Conservation (phyloP, 495 filamentous ascomycete species). For the Trypethelium eluteriae region DNA sequence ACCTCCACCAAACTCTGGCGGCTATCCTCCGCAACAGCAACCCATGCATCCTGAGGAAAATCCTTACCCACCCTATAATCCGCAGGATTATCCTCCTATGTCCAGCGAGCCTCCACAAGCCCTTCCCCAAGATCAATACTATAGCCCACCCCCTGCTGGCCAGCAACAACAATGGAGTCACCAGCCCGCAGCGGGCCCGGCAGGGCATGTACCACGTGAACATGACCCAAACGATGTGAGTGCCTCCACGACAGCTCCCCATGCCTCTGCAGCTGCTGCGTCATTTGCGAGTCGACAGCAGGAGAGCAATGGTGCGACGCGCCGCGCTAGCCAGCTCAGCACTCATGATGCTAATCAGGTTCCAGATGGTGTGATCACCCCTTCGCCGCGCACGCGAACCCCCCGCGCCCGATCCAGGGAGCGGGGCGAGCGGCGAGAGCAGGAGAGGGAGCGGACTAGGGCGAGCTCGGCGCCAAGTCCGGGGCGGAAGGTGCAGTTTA, state of each 20-base stretch:
- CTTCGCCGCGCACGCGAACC: not conserved
- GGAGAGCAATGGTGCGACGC: not conserved
- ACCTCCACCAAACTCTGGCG: conserved; percentile 34
- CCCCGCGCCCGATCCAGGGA: not conserved
- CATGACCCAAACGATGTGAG: conserved; percentile 6
- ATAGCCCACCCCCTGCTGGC: not conserved
- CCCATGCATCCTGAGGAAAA: conserved; percentile 9
- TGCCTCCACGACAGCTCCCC: not conserved
- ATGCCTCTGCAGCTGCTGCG: not conserved
- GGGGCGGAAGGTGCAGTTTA: not conserved
- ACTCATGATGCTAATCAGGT: conserved; percentile 9
- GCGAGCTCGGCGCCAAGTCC: conserved; percentile 6
- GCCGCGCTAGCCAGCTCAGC: not conserved
- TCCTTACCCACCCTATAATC: conserved; percentile 37
- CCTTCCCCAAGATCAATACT: conserved; percentile 13
- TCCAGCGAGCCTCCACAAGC: conserved; percentile 19
- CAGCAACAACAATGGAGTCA: conserved; percentile 12
- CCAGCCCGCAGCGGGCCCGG: not conserved
- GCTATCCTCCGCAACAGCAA: conserved; percentile 13
- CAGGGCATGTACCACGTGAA: not conserved
- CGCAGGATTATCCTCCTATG: conserved; percentile 34
- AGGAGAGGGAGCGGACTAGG: not conserved
- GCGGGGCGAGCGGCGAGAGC: not conserved
- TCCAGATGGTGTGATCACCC: not conserved
- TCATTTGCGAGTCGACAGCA: not conserved